A percentile compares a stretch with the other conserved stretches of the same genome.
Evolutionary conservation across 257 asterid genomes (phyloP).

Genomic region (Jasminum sambac): DNA sequence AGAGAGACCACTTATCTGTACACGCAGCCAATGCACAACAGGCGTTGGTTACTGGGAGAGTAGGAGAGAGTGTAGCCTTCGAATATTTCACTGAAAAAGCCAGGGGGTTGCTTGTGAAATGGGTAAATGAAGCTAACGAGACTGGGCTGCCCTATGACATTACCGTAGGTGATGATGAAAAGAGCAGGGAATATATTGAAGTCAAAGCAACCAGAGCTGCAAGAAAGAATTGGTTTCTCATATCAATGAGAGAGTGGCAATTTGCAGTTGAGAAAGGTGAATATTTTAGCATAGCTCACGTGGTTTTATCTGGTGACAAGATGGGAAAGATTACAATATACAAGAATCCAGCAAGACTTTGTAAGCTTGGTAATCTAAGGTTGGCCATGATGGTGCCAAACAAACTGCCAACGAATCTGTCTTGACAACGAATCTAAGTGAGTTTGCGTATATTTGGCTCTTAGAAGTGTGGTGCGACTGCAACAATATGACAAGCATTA

Average conservation of each 20-base stretch:
- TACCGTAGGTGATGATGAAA: slow-evolving; percentile 47
- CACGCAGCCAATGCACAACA: slow-evolving; percentile 36
- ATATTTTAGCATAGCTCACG: slow-evolving; percentile 82
- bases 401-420: slow-evolving; percentile 8
- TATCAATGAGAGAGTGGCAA: slow-evolving; percentile 87
- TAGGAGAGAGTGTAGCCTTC: slow-evolving; percentile 78
- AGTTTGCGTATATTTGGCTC: neutral
- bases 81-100: slow-evolving; percentile 50
- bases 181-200: slow-evolving; percentile 61
- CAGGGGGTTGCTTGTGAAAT: slow-evolving; percentile 48
- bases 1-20: slow-evolving; percentile 33
- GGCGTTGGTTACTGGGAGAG: slow-evolving; percentile 71
- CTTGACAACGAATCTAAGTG: neutral
- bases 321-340: slow-evolving; percentile 66
- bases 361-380: slow-evolving; percentile 73
- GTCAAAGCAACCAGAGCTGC: slow-evolving; percentile 74
- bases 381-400: slow-evolving; percentile 66
- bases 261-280: slow-evolving; percentile 90
- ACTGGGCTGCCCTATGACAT: slow-evolving; percentile 91
- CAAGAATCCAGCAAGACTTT: slow-evolving; percentile 72
- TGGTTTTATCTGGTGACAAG: slow-evolving; percentile 48
- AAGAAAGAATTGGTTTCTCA: slow-evolving; percentile 67
- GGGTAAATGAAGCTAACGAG: slow-evolving; percentile 83
- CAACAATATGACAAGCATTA: neutral
- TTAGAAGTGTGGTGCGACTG: neutral